These are phyloP conservation scores for Lignosus rhinocerotis DNA, from an alignment of 1,284 basidiomycete species.

Conservation along the genomic window DNA sequence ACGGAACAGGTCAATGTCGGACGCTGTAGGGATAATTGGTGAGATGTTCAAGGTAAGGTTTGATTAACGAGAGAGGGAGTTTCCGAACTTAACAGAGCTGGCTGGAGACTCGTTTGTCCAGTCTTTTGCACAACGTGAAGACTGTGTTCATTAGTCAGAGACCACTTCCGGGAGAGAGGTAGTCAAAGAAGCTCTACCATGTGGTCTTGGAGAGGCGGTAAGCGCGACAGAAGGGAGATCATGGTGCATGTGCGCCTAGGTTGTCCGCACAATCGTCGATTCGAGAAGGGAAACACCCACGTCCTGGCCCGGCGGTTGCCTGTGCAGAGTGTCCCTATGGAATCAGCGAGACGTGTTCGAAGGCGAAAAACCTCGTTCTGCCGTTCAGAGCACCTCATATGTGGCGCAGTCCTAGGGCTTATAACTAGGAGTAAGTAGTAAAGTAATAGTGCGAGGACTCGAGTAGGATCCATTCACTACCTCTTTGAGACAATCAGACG, in stretches of 20 bases:
- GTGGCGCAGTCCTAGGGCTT: neutral
- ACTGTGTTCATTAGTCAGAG: neutral
- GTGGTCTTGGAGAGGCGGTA: neutral
- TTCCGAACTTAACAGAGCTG: neutral
- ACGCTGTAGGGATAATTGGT: neutral
- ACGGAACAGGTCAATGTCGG: neutral
- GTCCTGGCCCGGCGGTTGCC: conserved; percentile 1
- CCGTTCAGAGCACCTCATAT: neutral
- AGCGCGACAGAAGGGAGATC: neutral
- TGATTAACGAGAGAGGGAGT: neutral
- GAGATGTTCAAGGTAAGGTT: neutral
- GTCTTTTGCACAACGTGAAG: too few relatives aligned
- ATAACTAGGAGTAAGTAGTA: neutral
- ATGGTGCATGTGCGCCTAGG: neutral
- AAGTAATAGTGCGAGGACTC: conserved; percentile 4
- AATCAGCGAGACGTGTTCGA: neutral
- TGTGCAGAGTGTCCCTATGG: conserved; percentile 1
- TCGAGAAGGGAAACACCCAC: conserved; percentile 1
- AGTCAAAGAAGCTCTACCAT: conserved; percentile 6
- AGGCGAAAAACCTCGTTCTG: conserved; percentile 6
- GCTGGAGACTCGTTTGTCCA: too few relatives aligned
- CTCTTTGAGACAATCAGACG: neutral
- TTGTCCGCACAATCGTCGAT: conserved; percentile 17
- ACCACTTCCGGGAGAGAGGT: neutral
- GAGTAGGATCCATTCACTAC: neutral